phyloP scores from a whole-genome alignment of 495 filamentous ascomycete species.

The Hypoxylon fuscum region DNA sequence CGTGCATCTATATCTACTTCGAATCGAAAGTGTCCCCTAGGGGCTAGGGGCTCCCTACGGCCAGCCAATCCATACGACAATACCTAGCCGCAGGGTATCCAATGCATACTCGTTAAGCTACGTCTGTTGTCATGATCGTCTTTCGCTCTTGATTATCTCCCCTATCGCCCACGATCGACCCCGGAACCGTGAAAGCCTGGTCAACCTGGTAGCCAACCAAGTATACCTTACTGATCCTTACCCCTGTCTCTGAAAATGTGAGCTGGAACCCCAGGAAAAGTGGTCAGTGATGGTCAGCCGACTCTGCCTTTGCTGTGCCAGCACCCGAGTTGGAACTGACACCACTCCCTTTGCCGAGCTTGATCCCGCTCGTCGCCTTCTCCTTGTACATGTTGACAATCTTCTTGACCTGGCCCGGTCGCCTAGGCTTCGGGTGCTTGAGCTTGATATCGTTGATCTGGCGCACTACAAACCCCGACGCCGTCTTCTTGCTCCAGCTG shows the following conservation, averaged over 20 bases:
- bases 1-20: slow-evolving; percentile 48
- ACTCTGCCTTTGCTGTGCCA: not conserved
- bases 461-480: slow-evolving; percentile 42
- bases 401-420: slow-evolving; percentile 43
- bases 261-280: too few relatives aligned
- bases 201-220: not conserved
- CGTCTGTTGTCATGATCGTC: slow-evolving; percentile 5
- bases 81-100: slow-evolving; percentile 3
- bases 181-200: not conserved
- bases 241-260: too few relatives aligned
- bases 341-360: slow-evolving; percentile 34
- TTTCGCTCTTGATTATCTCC: not conserved
- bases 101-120: slow-evolving; percentile 31
- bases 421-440: slow-evolving; percentile 39
- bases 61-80: slow-evolving; percentile 9
- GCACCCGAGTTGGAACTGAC: slow-evolving; percentile 20
- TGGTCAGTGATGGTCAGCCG: not conserved
- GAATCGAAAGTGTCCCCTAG: slow-evolving; percentile 11
- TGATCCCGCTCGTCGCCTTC: slow-evolving; percentile 38
- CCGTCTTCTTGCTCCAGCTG: slow-evolving; percentile 42
- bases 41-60: slow-evolving; percentile 7
- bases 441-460: slow-evolving; percentile 43
- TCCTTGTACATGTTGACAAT: slow-evolving; percentile 46
- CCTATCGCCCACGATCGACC: not conserved
- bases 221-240: too few relatives aligned